phyloP scores from a whole-genome alignment of 2,329 filamentous ascomycete genomes.

The Helotiales sp. region DNA sequence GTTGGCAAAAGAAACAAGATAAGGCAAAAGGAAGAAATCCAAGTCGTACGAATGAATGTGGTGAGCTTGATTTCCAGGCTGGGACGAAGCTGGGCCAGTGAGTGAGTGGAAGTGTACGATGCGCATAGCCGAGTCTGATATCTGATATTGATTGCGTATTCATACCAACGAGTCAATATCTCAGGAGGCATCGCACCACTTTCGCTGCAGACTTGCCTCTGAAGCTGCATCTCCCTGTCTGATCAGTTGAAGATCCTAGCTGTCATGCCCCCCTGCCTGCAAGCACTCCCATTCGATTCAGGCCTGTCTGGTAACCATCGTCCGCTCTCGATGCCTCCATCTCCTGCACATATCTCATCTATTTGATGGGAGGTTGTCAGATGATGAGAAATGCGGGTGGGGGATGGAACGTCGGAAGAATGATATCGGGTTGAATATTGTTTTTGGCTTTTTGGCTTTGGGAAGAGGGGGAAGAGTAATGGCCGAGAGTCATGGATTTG shows the following conservation, averaged over 20 bases:
- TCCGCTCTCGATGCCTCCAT: neutral
- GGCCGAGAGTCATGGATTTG: neutral
- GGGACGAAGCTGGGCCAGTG: neutral
- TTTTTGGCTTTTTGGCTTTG: too few relatives aligned
- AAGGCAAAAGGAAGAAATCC: neutral
- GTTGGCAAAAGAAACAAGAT: neutral
- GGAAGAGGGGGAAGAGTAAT: neutral
- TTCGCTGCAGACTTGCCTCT: neutral
- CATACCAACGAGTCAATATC: neutral
- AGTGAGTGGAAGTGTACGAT: neutral
- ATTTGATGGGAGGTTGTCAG: conserved; percentile 5
- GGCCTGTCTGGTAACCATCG: neutral
- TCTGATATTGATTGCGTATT: neutral
- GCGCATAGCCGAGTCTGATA: neutral
- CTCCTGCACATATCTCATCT: neutral
- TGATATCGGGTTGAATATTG: neutral
- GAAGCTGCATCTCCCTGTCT: neutral
- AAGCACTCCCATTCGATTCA: too few relatives aligned
- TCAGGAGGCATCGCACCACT: neutral
- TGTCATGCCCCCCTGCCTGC: too few relatives aligned
- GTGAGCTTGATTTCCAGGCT: conserved; percentile 1
- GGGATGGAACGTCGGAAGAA: neutral
- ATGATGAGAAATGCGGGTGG: conserved; percentile 4
- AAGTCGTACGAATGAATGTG: neutral
- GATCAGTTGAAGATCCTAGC: neutral